Conservation (phyloP, 306 rosid genomes). For the Medicago arabica region DNA sequence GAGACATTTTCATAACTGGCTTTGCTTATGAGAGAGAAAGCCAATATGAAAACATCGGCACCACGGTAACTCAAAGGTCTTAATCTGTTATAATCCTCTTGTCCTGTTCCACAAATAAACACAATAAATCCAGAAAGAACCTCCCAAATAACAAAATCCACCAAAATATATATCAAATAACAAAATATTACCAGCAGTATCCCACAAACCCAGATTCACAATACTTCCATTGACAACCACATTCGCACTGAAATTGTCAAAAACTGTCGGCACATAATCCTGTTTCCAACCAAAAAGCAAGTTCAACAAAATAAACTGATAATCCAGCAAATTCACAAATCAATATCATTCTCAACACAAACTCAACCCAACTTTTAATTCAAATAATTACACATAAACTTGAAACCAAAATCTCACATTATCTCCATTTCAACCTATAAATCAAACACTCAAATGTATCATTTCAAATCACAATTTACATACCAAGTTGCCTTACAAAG, state of each 20-base stretch:
- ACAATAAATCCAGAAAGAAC: slow-evolving; percentile 52
- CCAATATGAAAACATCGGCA: slow-evolving; percentile 72
- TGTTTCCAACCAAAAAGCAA: slow-evolving; percentile 54
- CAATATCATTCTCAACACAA: not conserved
- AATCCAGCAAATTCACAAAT: slow-evolving; percentile 8
- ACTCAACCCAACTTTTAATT: not conserved
- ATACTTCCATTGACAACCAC: slow-evolving; percentile 97
- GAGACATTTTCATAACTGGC: slow-evolving; percentile 79
- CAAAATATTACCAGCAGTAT: slow-evolving; percentile 88
- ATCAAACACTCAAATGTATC: not conserved
- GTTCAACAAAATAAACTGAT: not conserved
- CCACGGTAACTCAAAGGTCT: slow-evolving; percentile 81
- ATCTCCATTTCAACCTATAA: not conserved
- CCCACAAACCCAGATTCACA: slow-evolving; percentile 99
- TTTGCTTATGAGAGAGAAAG: slow-evolving; percentile 74
- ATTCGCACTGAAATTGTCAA: slow-evolving; percentile 98
- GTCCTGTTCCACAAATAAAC: slow-evolving; percentile 58
- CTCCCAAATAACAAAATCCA: not conserved
- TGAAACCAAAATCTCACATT: slow-evolving; percentile 5
- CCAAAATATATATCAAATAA: slow-evolving; percentile 23
- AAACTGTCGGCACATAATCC: slow-evolving; percentile 98
- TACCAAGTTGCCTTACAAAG: not conserved
- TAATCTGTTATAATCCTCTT: slow-evolving; percentile 75
- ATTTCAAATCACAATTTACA: not conserved
- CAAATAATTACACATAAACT: not conserved